A percentile compares a stretch with the other conserved stretches of the same genome.
Conservation (phyloP, 305 asterid species). For the Ilex paraguariensis region DNA sequence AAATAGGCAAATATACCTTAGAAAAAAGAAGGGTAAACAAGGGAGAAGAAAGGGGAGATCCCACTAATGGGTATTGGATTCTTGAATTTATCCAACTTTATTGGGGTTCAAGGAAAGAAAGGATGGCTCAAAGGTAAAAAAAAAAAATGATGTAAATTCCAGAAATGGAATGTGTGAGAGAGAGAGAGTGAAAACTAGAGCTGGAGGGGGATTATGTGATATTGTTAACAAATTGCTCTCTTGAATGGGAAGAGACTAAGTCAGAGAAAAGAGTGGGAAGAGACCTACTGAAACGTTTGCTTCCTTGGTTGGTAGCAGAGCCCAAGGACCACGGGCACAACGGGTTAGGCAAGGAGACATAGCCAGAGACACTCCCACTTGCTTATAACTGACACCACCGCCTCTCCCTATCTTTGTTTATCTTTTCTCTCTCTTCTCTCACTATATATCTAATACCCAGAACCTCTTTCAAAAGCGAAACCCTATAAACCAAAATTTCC, state of each 20-base stretch:
- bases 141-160: not conserved
- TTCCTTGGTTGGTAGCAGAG: constrained; percentile 9
- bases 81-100: not conserved
- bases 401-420: constrained; percentile 22
- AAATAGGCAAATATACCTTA: constrained; percentile 3
- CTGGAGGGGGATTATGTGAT: not conserved
- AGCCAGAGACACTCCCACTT: constrained; percentile 27
- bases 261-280: too few relatives aligned
- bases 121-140: not conserved
- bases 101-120: constrained; percentile 2
- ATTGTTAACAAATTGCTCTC: constrained; percentile 4
- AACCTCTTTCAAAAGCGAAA: constrained; percentile 23
- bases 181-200: too few relatives aligned
- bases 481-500: constrained; percentile 38
- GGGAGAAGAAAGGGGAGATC: constrained; percentile 11
- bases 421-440: constrained; percentile 8
- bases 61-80: not conserved
- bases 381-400: constrained; percentile 27
- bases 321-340: too few relatives aligned
- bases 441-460: constrained; percentile 17
- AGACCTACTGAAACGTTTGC: constrained; percentile 11
- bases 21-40: constrained; percentile 5
- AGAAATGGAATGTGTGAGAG: too few relatives aligned
- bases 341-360: constrained; percentile 3
- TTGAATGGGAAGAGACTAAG: constrained; percentile 10